phyloP scores from a whole-genome alignment of 768 basidiomycete species.

The Suillus subluteus region DNA sequence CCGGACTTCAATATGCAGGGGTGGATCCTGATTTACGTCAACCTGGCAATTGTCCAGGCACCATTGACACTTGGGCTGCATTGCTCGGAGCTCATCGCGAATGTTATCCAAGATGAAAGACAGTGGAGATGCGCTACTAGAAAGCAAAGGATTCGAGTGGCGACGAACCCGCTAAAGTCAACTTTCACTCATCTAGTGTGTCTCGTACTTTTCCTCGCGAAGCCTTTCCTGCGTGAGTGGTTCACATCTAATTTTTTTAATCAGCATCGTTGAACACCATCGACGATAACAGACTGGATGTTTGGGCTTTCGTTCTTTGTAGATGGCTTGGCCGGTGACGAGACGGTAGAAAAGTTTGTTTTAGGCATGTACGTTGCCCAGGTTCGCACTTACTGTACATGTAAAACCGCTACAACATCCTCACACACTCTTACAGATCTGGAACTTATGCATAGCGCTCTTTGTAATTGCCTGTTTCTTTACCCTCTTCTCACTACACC shows the following conservation, averaged over 20 bases:
- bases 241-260: neutral
- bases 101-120: slow-evolving; percentile 31
- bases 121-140: slow-evolving; percentile 28
- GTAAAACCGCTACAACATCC: neutral
- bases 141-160: slow-evolving; percentile 17
- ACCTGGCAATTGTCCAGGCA: slow-evolving; percentile 29
- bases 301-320: slow-evolving; percentile 29
- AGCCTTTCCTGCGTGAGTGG: slow-evolving; percentile 32
- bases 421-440: slow-evolving; percentile 20
- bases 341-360: accelerated
- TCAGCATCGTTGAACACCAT: neutral
- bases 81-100: slow-evolving; percentile 31
- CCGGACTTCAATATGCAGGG: slow-evolving; percentile 22
- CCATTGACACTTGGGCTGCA: slow-evolving; percentile 32
- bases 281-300: slow-evolving; percentile 32
- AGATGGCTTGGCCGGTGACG: neutral
- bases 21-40: slow-evolving; percentile 30
- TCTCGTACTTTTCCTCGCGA: slow-evolving; percentile 21
- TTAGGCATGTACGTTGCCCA: slow-evolving; percentile 30
- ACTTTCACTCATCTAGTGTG: slow-evolving; percentile 24
- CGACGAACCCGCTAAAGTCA: slow-evolving; percentile 24
- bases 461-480: slow-evolving; percentile 26
- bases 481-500: slow-evolving; percentile 16
- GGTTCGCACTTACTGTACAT: slow-evolving; percentile 13
- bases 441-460: slow-evolving; percentile 29